Conservation (phyloP, 2,329 filamentous ascomycete genomes). For the Colletotrichum kahawae region DNA sequence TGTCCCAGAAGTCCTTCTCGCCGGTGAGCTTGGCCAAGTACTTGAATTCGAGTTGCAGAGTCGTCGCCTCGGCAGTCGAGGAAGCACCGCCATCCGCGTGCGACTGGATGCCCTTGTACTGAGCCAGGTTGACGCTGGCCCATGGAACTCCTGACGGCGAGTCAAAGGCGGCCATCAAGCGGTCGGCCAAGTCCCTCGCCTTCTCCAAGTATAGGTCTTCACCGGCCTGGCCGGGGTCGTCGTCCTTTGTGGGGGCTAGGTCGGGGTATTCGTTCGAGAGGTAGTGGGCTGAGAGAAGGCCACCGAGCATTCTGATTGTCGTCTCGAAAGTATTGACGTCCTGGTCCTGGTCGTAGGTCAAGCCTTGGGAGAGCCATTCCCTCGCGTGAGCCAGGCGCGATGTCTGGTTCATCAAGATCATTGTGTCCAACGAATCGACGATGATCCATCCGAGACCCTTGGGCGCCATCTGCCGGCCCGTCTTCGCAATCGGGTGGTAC, state of each 20-base stretch:
- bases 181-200: conserved; percentile 89
- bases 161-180: conserved; percentile 86
- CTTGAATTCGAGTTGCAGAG: conserved; percentile 94
- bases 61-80: conserved; percentile 92
- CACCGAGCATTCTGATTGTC: conserved; percentile 96
- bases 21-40: conserved; percentile 95
- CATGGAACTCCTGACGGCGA: conserved; percentile 86
- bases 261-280: conserved; percentile 83
- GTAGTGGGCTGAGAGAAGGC: conserved; percentile 91
- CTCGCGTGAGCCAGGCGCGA: conserved; percentile 82
- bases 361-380: conserved; percentile 82
- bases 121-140: conserved; percentile 87
- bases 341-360: conserved; percentile 90
- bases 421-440: conserved; percentile 91
- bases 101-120: conserved; percentile 76
- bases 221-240: conserved; percentile 74
- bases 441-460: conserved; percentile 98
- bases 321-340: conserved; percentile 98
- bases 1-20: conserved; percentile 90
- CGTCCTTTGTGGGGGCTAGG: conserved; percentile 75
- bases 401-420: conserved; percentile 98
- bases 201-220: conserved; percentile 97
- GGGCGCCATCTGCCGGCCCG: conserved; percentile 81
- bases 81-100: conserved; percentile 87
- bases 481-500: conserved; percentile 83